Base-by-base conservation (phyloP, 2,329 filamentous ascomycete species). In the Colletotrichum sp. region DNA sequence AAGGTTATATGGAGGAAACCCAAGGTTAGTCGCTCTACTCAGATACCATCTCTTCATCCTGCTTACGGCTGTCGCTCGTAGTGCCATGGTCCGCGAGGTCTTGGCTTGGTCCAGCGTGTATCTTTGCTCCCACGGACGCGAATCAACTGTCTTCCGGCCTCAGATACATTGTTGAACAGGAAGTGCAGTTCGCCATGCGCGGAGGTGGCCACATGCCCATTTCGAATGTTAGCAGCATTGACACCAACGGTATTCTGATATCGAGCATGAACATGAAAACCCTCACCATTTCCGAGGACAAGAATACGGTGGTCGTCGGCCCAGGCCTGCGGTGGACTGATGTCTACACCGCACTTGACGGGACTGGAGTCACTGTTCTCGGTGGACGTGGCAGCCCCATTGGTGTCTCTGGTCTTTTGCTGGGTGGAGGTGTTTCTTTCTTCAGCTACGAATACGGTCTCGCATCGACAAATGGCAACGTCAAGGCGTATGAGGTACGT, bases 401-500 rank as follows among this genome's bases (percentile, higher is more conserved):
- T 24, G 85, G 85, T 16, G 85, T 87, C 24, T 81, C 83, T 6
- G 86, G 86, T 4, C 81, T 86, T 39, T 68, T 85, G 18, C 79
- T 86, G 2, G 85, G 85, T 32, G 84, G 83, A 12, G 84, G 81
- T 3, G 76, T 82, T 6, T 80, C 79, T 28, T 82, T 80, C 8
- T 77, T 79, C 6, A 76, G 77, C 21, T 79, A 80, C 26, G 79
- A 80, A 18, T 77, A 81, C 18, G 81, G 81, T 13, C 81, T 79
- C 77, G 74, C 77, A 0, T 80, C 78, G 4, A 80, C 81, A 10
- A 82, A 82, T 16, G 39, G 39, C 39, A 44, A 44, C 39, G 79
- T 83, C 3, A 34, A 78, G 10, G 83, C 82, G 68, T 87, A 83
- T 59, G 83, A 88, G 75, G 83, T 89, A 49, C 18, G 39, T 44